Evolutionary conservation across 2,329 filamentous ascomycete species (phyloP).

Genomic region (Cytospora piceicola): DNA sequence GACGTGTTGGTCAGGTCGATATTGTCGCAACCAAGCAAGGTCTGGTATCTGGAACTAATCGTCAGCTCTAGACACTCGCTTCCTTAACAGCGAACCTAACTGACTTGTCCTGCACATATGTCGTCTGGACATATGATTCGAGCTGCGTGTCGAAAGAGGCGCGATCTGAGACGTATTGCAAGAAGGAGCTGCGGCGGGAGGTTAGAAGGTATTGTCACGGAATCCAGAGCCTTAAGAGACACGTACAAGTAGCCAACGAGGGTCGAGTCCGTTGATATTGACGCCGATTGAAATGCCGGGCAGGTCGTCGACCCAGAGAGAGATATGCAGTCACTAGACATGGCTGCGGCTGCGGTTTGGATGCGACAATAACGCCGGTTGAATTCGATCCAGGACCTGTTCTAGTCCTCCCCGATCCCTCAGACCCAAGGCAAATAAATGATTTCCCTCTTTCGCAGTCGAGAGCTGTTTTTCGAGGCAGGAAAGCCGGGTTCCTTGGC

Average conservation of each 20-base stretch:
- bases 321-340: conserved; percentile 51
- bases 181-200: conserved; percentile 73
- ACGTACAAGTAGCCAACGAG: conserved; percentile 62
- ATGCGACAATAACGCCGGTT: conserved; percentile 15
- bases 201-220: conserved; percentile 5
- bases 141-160: conserved; percentile 79
- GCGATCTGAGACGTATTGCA: conserved; percentile 77
- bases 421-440: neutral
- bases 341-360: conserved; percentile 39
- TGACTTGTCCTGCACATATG: conserved; percentile 80
- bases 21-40: conserved; percentile 76
- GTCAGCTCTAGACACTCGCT: conserved; percentile 29
- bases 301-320: conserved; percentile 64
- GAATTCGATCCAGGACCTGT: conserved; percentile 19
- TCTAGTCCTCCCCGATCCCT: conserved; percentile 18
- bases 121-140: conserved; percentile 70
- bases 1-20: conserved; percentile 79
- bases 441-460: neutral
- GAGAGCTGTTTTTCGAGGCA: conserved; percentile 4
- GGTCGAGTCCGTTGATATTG: conserved; percentile 60
- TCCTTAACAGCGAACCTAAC: conserved; percentile 37
- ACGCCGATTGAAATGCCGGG: conserved; percentile 64
- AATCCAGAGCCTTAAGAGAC: neutral
- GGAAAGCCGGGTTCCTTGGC: conserved; percentile 1
- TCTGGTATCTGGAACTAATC: conserved; percentile 68